These are phyloP conservation scores for Yamadazyma conglobata DNA, from an alignment of 1,139 yeast species.

Conservation along the genomic window DNA sequence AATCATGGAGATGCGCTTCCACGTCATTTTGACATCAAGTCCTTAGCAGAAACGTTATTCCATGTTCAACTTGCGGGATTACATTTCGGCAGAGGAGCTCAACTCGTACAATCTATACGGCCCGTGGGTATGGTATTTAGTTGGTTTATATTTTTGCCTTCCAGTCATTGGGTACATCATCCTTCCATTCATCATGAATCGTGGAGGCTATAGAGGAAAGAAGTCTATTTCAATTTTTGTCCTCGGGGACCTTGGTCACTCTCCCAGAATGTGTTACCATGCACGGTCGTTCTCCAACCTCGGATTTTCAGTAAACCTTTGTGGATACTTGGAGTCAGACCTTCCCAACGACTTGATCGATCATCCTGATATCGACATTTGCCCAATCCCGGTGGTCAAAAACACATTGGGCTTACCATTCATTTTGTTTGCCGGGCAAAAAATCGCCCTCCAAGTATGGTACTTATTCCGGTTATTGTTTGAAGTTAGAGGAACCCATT, in stretches of 20 bases:
- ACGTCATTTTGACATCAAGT: too few species aligned
- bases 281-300: slow-evolving; percentile 69
- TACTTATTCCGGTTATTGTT: slow-evolving; percentile 47
- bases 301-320: slow-evolving; percentile 74
- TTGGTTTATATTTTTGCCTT: slow-evolving; percentile 32
- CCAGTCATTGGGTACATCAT: slow-evolving; percentile 36
- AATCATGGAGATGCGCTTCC: too few species aligned
- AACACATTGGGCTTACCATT: slow-evolving; percentile 50
- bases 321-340: slow-evolving; percentile 73
- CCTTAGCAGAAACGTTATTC: too few species aligned
- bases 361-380: slow-evolving; percentile 50
- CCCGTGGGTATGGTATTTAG: slow-evolving; percentile 38
- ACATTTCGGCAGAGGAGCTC: slow-evolving; percentile 5
- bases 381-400: slow-evolving; percentile 44
- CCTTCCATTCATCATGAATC: slow-evolving; percentile 27
- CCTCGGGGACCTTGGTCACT: slow-evolving; percentile 90
- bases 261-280: slow-evolving; percentile 94
- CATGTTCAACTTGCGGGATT: slow-evolving; percentile 7
- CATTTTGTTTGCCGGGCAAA: slow-evolving; percentile 53
- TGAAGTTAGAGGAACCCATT: slow-evolving; percentile 60
- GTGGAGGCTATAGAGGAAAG: slow-evolving; percentile 24
- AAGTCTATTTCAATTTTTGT: slow-evolving; percentile 72
- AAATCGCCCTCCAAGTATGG: slow-evolving; percentile 56
- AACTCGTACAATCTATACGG: slow-evolving; percentile 17
- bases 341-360: slow-evolving; percentile 52